Conservation (phyloP, 2,329 filamentous ascomycete genomes). For the Sclerotinia sclerotiorum region DNA sequence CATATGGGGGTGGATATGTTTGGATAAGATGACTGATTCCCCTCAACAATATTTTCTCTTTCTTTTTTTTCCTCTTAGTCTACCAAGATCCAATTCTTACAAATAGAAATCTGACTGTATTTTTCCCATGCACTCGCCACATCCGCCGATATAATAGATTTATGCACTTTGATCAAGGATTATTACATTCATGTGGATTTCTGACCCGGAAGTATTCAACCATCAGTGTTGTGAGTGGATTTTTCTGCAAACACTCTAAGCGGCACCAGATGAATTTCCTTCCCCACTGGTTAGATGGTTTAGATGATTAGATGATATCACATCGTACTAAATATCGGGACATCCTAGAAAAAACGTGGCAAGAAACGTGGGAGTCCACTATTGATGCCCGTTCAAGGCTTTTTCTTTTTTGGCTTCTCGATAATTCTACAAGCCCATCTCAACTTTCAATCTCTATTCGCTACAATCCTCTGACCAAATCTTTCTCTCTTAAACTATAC, state of each 20-base stretch:
- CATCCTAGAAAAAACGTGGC: conserved; percentile 20
- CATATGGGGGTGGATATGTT: no score
- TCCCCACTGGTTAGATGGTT: neutral
- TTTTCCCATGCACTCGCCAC: conserved; percentile 14
- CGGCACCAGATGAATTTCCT: neutral
- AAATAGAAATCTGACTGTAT: conserved; percentile 4
- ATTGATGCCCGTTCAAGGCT: conserved; percentile 16
- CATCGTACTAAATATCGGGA: neutral
- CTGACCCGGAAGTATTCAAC: neutral
- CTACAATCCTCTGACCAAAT: neutral
- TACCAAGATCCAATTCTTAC: neutral
- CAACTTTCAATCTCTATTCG: neutral
- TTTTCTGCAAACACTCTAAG: neutral
- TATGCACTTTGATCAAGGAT: conserved; percentile 4
- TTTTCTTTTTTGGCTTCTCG: neutral
- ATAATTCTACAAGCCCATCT: neutral
- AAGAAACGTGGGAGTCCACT: conserved; percentile 23
- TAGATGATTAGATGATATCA: neutral
- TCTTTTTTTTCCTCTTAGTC: neutral
- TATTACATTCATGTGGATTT: neutral
- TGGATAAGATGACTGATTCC: no score
- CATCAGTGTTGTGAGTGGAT: neutral
- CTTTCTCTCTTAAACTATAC: neutral
- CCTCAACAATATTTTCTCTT: neutral
- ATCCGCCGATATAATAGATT: conserved; percentile 14